Percentiles rank a stretch among this genome's conserved stretches.
phyloP scores from a whole-genome alignment of 768 basidiomycete species.

The Chalciporus piperatus region DNA sequence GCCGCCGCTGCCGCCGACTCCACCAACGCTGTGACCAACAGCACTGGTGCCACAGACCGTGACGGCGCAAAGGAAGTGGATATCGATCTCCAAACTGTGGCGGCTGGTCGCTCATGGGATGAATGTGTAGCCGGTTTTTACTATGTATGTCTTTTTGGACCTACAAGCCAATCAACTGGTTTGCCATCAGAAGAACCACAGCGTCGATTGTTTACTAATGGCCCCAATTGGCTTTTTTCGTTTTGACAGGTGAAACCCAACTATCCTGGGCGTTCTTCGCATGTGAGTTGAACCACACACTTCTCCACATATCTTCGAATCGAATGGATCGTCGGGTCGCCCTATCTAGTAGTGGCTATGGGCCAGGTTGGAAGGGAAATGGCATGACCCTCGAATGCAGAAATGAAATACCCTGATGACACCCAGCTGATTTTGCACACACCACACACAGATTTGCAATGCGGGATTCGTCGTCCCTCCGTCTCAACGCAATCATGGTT shows the following conservation, averaged over 20 bases:
- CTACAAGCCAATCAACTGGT: neutral
- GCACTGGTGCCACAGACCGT: neutral
- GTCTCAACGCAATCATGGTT: constrained; percentile 56
- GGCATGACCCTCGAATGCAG: neutral
- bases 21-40: neutral
- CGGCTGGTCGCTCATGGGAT: constrained; percentile 56
- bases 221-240: neutral
- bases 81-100: constrained; percentile 41
- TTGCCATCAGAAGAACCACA: neutral
- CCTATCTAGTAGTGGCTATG: neutral
- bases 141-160: constrained; percentile 51
- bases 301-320: neutral
- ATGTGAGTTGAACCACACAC: constrained; percentile 53
- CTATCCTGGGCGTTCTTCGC: constrained; percentile 86
- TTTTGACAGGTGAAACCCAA: constrained; percentile 69
- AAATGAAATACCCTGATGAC: constrained; percentile 2
- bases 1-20: neutral
- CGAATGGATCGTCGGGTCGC: neutral
- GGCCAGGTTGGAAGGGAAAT: too few relatives aligned
- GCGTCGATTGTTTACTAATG: constrained; percentile 3
- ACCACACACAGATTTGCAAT: constrained; percentile 69
- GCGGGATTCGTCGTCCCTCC: constrained; percentile 83
- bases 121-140: constrained; percentile 74
- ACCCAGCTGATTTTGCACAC: neutral
- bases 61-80: constrained; percentile 20